phyloP scores from a whole-genome alignment of 768 basidiomycete species.

The Russula abietina region DNA sequence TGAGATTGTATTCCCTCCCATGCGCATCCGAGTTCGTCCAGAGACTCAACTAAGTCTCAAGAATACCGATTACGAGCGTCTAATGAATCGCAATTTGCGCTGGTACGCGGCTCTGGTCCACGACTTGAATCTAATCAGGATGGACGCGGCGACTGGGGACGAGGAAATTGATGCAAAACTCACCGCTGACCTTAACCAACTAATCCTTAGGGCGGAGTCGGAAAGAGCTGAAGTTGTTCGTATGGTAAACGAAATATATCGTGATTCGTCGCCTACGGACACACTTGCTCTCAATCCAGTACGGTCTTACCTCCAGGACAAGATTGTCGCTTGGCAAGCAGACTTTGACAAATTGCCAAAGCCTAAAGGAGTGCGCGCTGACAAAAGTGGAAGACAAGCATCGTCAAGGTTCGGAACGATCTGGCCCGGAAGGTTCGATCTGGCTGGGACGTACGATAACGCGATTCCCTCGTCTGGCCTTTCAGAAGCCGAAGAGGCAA shows the following conservation, averaged over 20 bases:
- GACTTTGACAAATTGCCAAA: conserved; percentile 85
- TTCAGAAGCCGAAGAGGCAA: conserved; percentile 68
- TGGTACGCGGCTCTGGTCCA: conserved; percentile 76
- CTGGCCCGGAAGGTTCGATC: conserved; percentile 59
- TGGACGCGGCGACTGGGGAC: conserved; percentile 75
- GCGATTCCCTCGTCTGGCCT: conserved; percentile 56
- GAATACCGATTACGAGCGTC: conserved; percentile 79
- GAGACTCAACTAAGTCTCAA: conserved; percentile 86
- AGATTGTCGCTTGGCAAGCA: conserved; percentile 93
- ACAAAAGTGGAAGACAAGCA: conserved; percentile 45
- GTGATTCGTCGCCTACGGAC: conserved; percentile 72
- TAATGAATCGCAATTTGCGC: conserved; percentile 61
- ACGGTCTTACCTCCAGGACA: conserved; percentile 82
- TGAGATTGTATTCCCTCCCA: conserved; percentile 86
- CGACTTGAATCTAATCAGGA: conserved; percentile 68
- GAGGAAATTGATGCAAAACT: conserved; percentile 62
- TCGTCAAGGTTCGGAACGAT: conserved; percentile 66
- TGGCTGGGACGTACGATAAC: conserved; percentile 48
- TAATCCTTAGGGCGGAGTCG: conserved; percentile 67
- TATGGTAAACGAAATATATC: conserved; percentile 74
- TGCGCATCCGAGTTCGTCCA: conserved; percentile 76
- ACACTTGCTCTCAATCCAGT: conserved; percentile 84
- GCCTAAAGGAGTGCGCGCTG: conserved; percentile 47
- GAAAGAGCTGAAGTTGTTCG: conserved; percentile 68
- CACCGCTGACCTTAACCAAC: conserved; percentile 52